Conservation (phyloP, 1,284 basidiomycete species). For the Ganoderma resinaceum region DNA sequence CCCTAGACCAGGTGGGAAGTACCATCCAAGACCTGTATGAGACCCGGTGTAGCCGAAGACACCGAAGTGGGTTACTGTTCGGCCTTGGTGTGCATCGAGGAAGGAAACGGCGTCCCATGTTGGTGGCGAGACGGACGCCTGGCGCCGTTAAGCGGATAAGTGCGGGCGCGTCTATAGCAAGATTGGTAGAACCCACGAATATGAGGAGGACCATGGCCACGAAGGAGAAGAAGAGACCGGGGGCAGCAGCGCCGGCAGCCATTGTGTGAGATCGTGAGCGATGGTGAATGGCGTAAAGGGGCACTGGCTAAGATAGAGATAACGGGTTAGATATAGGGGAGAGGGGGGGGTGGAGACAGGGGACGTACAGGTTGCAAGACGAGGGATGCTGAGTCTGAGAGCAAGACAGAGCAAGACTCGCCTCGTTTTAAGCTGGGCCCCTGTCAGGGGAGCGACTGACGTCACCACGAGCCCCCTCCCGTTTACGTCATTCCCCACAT, state of each 20-base stretch:
- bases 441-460: slow-evolving; percentile 11
- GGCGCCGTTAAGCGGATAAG: slow-evolving; percentile 10
- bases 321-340: slow-evolving; percentile 13
- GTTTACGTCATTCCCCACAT: slow-evolving; percentile 25
- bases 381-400: slow-evolving; percentile 14
- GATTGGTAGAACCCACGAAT: slow-evolving; percentile 55
- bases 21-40: slow-evolving; percentile 59
- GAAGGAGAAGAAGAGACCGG: slow-evolving; percentile 61
- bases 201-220: slow-evolving; percentile 71
- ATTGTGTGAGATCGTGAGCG: slow-evolving; percentile 32
- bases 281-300: not conserved
- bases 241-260: slow-evolving; percentile 50
- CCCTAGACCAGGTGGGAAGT: slow-evolving; percentile 51
- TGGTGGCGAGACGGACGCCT: slow-evolving; percentile 72
- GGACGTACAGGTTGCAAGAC: slow-evolving; percentile 17
- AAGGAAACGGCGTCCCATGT: slow-evolving; percentile 78
- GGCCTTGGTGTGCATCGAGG: slow-evolving; percentile 48
- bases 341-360: not conserved
- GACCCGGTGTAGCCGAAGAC: slow-evolving; percentile 81
- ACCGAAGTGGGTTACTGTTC: slow-evolving; percentile 61
- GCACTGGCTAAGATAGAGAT: not conserved
- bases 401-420: not conserved
- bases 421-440: slow-evolving; percentile 7
- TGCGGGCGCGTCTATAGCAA: not conserved
- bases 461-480: slow-evolving; percentile 20